Evolutionary conservation across 768 basidiomycete species (phyloP).

Genomic region (Naganishia friedmannii): DNA sequence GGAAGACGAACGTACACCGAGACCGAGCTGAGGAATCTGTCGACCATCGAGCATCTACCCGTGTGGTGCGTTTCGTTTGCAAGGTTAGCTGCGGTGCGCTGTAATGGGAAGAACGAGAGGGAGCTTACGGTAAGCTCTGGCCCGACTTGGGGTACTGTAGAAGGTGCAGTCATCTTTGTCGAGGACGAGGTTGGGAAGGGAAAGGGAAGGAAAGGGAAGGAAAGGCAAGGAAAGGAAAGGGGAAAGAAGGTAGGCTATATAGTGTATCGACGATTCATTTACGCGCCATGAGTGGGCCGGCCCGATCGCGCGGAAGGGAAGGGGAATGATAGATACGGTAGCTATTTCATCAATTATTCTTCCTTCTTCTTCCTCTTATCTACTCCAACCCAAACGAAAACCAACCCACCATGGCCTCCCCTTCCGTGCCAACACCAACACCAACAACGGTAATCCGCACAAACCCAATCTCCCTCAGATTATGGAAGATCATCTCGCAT

Average conservation of each 20-base stretch:
- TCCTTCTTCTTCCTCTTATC: too few relatives aligned
- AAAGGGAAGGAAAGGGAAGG: too few relatives aligned
- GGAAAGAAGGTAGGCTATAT: too few relatives aligned
- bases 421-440: background rate
- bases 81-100: background rate
- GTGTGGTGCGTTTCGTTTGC: background rate
- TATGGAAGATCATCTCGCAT: conserved; percentile 85
- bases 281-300: too few relatives aligned
- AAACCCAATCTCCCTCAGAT: conserved; percentile 54
- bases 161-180: too few relatives aligned
- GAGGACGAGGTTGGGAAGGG: too few relatives aligned
- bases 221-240: too few relatives aligned
- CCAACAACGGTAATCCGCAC: background rate
- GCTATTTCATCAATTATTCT: too few relatives aligned
- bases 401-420: background rate
- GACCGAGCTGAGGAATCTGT: conserved; percentile 62
- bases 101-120: background rate
- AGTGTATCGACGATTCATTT: too few relatives aligned
- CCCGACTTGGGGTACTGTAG: background rate
- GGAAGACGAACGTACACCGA: conserved; percentile 54
- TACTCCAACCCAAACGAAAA: too few relatives aligned
- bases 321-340: too few relatives aligned
- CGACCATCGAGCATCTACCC: conserved; percentile 59
- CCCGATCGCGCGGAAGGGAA: too few relatives aligned
- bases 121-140: conserved; percentile 1